A percentile compares a stretch with the other conserved stretches of the same genome.
These are phyloP conservation scores for Penicillium canariense DNA, from an alignment of 495 filamentous ascomycete genomes.

Conservation along the genomic window DNA sequence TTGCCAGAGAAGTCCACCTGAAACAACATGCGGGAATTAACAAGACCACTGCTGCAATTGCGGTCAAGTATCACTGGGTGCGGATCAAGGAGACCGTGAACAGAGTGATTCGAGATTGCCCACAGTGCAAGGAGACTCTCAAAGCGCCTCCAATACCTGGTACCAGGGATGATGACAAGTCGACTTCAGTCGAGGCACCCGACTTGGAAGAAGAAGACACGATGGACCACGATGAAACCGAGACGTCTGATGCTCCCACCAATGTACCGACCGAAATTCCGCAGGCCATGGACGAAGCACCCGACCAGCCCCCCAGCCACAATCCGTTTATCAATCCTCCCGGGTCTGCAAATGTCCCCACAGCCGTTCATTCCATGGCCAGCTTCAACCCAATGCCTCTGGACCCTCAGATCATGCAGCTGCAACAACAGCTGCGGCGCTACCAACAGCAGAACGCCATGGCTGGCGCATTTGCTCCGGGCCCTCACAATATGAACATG, in stretches of 20 bases:
- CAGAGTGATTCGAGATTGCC: slow-evolving; percentile 87
- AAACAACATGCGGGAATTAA: slow-evolving; percentile 92
- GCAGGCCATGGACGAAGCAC: slow-evolving; percentile 34
- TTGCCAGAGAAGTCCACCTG: slow-evolving; percentile 72
- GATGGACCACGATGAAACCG: slow-evolving; percentile 19
- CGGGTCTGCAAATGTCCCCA: slow-evolving; percentile 27
- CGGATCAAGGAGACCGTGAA: slow-evolving; percentile 97
- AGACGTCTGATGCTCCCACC: slow-evolving; percentile 1
- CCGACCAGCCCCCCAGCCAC: slow-evolving; percentile 29
- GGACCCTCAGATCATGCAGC: slow-evolving; percentile 47
- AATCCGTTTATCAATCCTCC: slow-evolving; percentile 37
- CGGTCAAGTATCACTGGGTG: slow-evolving; percentile 96
- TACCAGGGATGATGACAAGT: slow-evolving; percentile 27
- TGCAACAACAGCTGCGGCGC: slow-evolving; percentile 37
- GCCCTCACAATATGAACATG: slow-evolving; percentile 27
- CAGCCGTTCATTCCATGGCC: slow-evolving; percentile 35
- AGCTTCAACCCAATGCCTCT: slow-evolving; percentile 43
- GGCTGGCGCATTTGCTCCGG: slow-evolving; percentile 34
- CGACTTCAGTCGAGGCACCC: slow-evolving; percentile 21
- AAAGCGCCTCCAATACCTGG: slow-evolving; percentile 50
- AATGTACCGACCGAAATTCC: slow-evolving; percentile 16
- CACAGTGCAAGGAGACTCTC: slow-evolving; percentile 80
- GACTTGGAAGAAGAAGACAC: slow-evolving; percentile 20
- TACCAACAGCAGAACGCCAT: slow-evolving; percentile 38
- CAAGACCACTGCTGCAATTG: slow-evolving; percentile 93